Base-by-base conservation (phyloP, 2,329 filamentous ascomycete species). In the Rhinocladiella similis region DNA sequence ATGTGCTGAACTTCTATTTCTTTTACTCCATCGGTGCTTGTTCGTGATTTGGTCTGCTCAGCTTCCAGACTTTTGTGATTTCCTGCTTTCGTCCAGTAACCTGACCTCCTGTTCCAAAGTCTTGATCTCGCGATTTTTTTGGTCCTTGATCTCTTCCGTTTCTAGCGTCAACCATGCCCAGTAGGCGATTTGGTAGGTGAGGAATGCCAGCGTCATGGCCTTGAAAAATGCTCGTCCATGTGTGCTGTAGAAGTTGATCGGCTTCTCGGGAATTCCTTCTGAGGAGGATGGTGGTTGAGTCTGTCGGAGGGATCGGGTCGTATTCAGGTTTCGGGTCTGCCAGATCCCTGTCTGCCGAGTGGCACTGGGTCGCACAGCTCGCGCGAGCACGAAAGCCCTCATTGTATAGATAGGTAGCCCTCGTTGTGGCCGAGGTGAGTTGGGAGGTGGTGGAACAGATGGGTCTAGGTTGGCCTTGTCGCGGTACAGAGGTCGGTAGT, bases 111-210 rank as follows among this genome's bases (percentile, higher is more conserved):
- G 47, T 48, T 66, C 63, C 33, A 65, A 54, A 16, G 47, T 47
- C 29, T 58, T 58, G 54, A 66, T 65, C 52, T 63, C 56, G 3
- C 61, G 50, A n/a, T 74, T 73, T 65, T 74, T 78, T 22, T 70
- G 60, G 16, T 71, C 65, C 60, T 73, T 77, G 5, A 68, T 66
- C 57, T 77, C 75, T 54, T 77, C 74, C 51, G 72, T 75, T 65
- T 79, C 76, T 12, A 79, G 64, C 57, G 75, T 77, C 64, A 75
- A 53, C 77, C 77, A 80, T 27, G 67, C 65, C 73, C 74, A 77
- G 60, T 79, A 77, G 18, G 76, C 67, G 41, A 77, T 68, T 60
- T 80, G 77, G 62, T 78, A 79, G 14, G 73, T 76, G 63, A 79
- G 73, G 35, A 79, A 72, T 3, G 76, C 75, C 6, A 75, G 73